Base-by-base conservation (phyloP, 2,329 filamentous ascomycete species). In the Fusarium verticillioides region DNA sequence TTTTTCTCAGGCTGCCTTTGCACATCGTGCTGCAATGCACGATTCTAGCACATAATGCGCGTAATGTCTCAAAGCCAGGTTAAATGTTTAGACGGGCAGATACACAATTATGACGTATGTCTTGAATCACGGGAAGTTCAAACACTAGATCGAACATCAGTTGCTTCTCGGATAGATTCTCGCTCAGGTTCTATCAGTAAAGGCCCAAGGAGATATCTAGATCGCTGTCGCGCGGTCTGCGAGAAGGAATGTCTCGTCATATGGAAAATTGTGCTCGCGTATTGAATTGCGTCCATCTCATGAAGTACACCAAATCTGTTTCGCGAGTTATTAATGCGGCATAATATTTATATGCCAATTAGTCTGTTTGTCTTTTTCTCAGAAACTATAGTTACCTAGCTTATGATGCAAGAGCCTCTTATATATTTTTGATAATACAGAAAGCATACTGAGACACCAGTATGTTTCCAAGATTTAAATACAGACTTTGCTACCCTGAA, bases 251-350 rank as follows among this genome's bases (percentile, higher is more conserved):
- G 16, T 7, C 9, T 23, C 7, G 6, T 32, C 3, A 4, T 7
- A 4, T n/a, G 18, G 0, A 16, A 32, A 4, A 3, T 18, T n/a
- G 2, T 18, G 10, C 21, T n/a, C 7, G 1, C 2, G 7, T 11
- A 4, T 8, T 23, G 4, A 1, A 8, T 32, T 5, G 4, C 1
- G 7, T 7, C 6, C 1, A 18, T 23, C 13, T 5, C 18, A 11
- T 39, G 2, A 1, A 19, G 18, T 39, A 19, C 2, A 7, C 1
- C 9, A 19, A 13, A 40, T 40, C 21, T 11, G 10, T 8, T 7
- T 23, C 4, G 15, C 4, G 4, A 1, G 10, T 7, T 7, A 6
- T 7, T 23, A 16, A 4, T 10, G 5, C 3, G 9, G 34, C 16
- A 36, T 18, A 15, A 8, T 36, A 36, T 9, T 2, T 36, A 15